Conservation (phyloP, 2,329 filamentous ascomycete genomes). For the Trichoderma endophyticum region DNA sequence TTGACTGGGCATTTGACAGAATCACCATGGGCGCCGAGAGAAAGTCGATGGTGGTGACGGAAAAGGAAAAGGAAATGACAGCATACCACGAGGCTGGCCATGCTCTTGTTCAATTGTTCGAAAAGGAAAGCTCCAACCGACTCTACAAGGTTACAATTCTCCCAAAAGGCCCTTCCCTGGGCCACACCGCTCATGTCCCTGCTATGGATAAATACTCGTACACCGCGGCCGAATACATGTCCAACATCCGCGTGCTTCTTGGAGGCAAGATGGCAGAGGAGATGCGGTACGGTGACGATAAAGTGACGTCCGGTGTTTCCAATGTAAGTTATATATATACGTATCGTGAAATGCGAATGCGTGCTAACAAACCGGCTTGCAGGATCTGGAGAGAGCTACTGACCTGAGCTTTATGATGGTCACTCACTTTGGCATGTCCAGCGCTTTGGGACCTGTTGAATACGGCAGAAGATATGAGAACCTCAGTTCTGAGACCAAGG, state of each 20-base stretch:
- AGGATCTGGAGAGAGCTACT: constrained; percentile 85
- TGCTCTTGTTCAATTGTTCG: constrained; percentile 82
- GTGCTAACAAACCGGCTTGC: not conserved
- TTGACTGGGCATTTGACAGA: constrained; percentile 98
- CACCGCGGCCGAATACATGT: constrained; percentile 79
- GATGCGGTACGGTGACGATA: constrained; percentile 84
- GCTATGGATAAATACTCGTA: constrained; percentile 90
- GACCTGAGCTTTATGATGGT: constrained; percentile 83
- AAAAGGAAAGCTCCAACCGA: constrained; percentile 65
- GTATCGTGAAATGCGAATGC: not conserved
- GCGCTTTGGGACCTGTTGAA: constrained; percentile 84
- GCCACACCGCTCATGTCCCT: constrained; percentile 82
- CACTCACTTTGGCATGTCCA: constrained; percentile 84
- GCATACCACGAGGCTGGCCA: constrained; percentile 96
- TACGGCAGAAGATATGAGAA: constrained; percentile 75
- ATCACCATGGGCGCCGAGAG: constrained; percentile 95
- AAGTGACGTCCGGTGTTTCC: constrained; percentile 85
- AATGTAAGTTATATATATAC: constrained; percentile 51
- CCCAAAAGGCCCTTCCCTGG: constrained; percentile 80
- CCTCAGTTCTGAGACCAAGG: constrained; percentile 81
- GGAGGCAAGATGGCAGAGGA: constrained; percentile 90
- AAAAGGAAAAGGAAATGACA: constrained; percentile 94
- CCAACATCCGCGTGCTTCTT: constrained; percentile 74
- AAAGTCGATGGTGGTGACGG: constrained; percentile 81
- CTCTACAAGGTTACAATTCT: constrained; percentile 98